Evolutionary conservation across 2,329 filamentous ascomycete species (phyloP).

Genomic region (Hyphodiscus sp.): DNA sequence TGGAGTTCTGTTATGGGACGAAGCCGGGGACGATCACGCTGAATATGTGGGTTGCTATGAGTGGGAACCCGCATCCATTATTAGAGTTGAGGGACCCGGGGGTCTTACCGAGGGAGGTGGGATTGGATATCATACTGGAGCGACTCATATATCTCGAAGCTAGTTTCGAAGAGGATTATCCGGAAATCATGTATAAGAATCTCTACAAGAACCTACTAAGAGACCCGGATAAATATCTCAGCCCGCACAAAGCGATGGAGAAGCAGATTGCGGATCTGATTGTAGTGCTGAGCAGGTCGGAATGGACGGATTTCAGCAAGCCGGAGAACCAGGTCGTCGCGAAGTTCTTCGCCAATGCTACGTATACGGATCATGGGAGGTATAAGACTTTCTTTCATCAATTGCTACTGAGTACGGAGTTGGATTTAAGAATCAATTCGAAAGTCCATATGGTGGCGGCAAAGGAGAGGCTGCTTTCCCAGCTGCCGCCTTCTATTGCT

Average conservation of each 20-base stretch:
- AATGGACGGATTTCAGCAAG: conserved; percentile 69
- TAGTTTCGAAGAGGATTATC: conserved; percentile 48
- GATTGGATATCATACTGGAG: conserved; percentile 49
- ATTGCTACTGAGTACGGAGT: conserved; percentile 65
- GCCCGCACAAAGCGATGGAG: conserved; percentile 58
- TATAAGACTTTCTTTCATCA: conserved; percentile 70
- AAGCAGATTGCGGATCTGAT: conserved; percentile 69
- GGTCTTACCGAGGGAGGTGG: conserved; percentile 53
- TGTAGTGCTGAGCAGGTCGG: conserved; percentile 57
- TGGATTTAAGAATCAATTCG: conserved; percentile 64
- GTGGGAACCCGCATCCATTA: conserved; percentile 47
- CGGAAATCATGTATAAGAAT: conserved; percentile 53
- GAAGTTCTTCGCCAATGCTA: conserved; percentile 61
- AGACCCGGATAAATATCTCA: conserved; percentile 57
- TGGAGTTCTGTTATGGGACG: conserved; percentile 59
- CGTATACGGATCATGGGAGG: conserved; percentile 42
- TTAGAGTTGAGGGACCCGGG: conserved; percentile 54
- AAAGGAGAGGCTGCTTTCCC: conserved; percentile 56
- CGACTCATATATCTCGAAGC: conserved; percentile 52
- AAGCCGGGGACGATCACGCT: conserved; percentile 65
- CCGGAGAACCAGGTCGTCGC: conserved; percentile 67
- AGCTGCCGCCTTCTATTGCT: conserved; percentile 63
- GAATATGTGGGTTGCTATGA: conserved; percentile 59
- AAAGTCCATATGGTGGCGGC: conserved; percentile 53
- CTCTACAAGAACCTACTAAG: conserved; percentile 63